These are phyloP conservation scores for Paecilomyces variotii DNA, from an alignment of 2,329 filamentous ascomycete genomes.

Conservation along the genomic window DNA sequence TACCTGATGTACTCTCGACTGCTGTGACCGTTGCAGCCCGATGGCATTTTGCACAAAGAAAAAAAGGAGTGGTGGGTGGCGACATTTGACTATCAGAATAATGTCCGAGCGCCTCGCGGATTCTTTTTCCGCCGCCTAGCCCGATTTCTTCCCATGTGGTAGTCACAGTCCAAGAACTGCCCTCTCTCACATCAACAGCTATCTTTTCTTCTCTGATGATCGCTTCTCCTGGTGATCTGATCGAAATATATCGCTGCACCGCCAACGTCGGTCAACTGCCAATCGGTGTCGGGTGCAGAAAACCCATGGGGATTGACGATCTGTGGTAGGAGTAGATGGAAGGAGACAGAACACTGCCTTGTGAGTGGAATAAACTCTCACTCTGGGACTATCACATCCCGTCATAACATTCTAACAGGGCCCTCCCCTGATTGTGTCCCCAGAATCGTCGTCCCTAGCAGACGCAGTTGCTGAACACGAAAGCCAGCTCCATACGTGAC, in stretches of 20 bases:
- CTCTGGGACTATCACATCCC: background rate
- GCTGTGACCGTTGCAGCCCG: background rate
- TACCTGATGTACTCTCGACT: background rate
- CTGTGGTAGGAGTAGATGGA: background rate
- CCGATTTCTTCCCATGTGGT: background rate
- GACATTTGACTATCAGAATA: background rate
- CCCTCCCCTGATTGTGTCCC: background rate
- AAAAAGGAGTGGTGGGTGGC: background rate
- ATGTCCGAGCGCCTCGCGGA: background rate
- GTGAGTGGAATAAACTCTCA: background rate
- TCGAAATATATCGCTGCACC: background rate
- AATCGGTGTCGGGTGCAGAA: background rate
- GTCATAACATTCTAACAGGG: background rate
- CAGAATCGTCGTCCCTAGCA: background rate
- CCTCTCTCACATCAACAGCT: background rate
- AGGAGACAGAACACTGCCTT: background rate
- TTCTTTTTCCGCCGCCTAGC: background rate
- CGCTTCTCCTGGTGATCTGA: background rate
- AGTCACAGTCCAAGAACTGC: background rate
- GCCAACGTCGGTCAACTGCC: background rate
- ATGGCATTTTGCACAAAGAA: background rate
- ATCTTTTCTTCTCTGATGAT: background rate
- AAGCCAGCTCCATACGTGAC: background rate
- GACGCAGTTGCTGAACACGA: background rate
- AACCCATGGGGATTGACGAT: background rate